Percentiles rank a stretch among this genome's conserved stretches.
Evolutionary conservation across 352 stramenopile genomes (phyloP).

Genomic region (Blastocystis sp.): DNA sequence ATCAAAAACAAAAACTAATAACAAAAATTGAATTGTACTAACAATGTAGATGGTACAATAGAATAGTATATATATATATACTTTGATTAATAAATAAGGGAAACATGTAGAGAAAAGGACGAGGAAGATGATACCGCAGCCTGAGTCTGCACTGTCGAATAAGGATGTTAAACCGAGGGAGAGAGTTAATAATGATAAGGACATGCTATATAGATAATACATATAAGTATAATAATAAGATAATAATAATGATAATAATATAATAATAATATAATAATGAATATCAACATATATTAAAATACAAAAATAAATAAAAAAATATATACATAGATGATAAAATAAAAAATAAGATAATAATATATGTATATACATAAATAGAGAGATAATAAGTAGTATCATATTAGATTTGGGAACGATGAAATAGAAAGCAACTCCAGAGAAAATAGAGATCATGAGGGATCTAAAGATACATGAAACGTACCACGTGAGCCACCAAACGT

Average conservation of each 20-base stretch:
- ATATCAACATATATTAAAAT: no score
- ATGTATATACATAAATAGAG: neutral
- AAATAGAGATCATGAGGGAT: neutral
- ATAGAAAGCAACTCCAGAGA: neutral
- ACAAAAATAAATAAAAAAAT: no score
- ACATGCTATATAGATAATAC: slow-evolving; percentile 8
- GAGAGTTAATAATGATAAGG: neutral
- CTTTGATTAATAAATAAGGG: neutral
- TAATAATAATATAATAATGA: no score
- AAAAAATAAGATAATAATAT: neutral
- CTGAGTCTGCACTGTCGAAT: slow-evolving; percentile 19
- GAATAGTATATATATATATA: slow-evolving; percentile 2
- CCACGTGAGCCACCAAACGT: slow-evolving; percentile 19
- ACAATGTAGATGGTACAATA: no score
- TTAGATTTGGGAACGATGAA: slow-evolving; percentile 6
- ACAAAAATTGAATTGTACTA: no score
- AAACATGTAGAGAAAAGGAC: neutral
- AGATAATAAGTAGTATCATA: slow-evolving; percentile 12
- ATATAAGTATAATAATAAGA: no score
- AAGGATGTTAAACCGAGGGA: slow-evolving; percentile 16
- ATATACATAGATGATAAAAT: no score
- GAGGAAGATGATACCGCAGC: slow-evolving; percentile 10
- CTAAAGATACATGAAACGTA: neutral
- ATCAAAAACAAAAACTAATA: no score
- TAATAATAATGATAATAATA: no score